These are phyloP conservation scores for Fusarium brachygibbosum DNA, from an alignment of 2,329 filamentous ascomycete species.

Conservation along the genomic window DNA sequence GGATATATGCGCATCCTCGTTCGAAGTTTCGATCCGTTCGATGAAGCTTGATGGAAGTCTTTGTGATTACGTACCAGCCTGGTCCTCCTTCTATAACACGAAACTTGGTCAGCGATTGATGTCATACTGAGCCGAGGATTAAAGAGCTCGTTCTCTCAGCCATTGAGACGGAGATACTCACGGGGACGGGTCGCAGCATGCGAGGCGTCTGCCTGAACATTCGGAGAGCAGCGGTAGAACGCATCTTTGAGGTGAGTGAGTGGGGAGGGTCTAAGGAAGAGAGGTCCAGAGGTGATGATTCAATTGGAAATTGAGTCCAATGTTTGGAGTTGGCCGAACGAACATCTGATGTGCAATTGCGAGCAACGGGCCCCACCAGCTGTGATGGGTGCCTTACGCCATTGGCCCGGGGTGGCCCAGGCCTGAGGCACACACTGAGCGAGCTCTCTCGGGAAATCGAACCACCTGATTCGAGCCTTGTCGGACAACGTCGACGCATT, in stretches of 20 bases:
- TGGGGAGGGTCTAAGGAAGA: conserved; percentile 48
- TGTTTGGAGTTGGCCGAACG: conserved; percentile 52
- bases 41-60: conserved; percentile 28
- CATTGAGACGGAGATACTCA: conserved; percentile 58
- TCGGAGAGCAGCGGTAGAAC: conserved; percentile 73
- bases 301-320: conserved; percentile 52
- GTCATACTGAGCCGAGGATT: conserved; percentile 40
- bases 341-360: conserved; percentile 56
- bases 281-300: conserved; percentile 50
- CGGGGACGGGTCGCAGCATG: conserved; percentile 79
- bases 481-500: conserved; percentile 53
- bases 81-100: conserved; percentile 71
- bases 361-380: conserved; percentile 50
- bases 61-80: conserved; percentile 69
- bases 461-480: conserved; percentile 59
- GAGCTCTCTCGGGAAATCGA: conserved; percentile 50
- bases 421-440: conserved; percentile 58
- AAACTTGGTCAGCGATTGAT: conserved; percentile 46
- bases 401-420: conserved; percentile 48
- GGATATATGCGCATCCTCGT: conserved; percentile 18
- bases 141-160: conserved; percentile 42
- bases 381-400: conserved; percentile 53
- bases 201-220: conserved; percentile 76
- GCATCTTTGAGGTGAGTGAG: conserved; percentile 66
- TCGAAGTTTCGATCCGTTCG: conserved; percentile 29